Conservation (phyloP, 352 stramenopile genomes). For the Pythium apleroticum region DNA sequence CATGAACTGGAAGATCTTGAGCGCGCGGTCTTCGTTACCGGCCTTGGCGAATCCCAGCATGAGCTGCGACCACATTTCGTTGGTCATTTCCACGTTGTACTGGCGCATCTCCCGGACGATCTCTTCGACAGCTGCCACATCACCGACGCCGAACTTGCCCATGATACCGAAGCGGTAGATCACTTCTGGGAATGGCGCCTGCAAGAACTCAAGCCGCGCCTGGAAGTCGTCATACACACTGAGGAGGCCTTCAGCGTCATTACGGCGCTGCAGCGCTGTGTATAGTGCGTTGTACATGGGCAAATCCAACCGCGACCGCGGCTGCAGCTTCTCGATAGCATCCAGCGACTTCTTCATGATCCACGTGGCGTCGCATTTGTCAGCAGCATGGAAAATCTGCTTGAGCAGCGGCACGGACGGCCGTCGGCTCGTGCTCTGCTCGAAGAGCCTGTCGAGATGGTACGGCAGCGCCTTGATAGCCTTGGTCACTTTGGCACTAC, state of each 20-base stretch:
- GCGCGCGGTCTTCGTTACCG: background rate
- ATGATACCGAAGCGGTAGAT: background rate
- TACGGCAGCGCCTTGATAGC: background rate
- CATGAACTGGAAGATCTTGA: conserved; percentile 4
- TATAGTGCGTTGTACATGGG: background rate
- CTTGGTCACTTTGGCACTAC: background rate
- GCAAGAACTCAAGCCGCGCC: background rate
- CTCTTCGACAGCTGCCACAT: background rate
- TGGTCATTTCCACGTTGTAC: background rate
- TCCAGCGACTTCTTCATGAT: background rate
- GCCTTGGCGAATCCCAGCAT: background rate
- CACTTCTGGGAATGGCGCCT: background rate
- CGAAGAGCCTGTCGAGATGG: background rate
- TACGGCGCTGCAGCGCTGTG: background rate
- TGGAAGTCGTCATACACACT: background rate
- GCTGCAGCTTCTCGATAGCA: background rate
- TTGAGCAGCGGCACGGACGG: background rate
- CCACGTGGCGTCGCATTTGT: background rate
- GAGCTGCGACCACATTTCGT: background rate
- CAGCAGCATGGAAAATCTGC: background rate
- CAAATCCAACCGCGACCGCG: background rate
- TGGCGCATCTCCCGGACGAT: background rate
- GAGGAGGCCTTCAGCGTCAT: background rate
- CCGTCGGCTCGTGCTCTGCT: background rate
- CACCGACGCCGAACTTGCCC: background rate